Evolutionary conservation across 2,329 filamentous ascomycete genomes (phyloP).

Genomic region (Colletotrichum lupini): DNA sequence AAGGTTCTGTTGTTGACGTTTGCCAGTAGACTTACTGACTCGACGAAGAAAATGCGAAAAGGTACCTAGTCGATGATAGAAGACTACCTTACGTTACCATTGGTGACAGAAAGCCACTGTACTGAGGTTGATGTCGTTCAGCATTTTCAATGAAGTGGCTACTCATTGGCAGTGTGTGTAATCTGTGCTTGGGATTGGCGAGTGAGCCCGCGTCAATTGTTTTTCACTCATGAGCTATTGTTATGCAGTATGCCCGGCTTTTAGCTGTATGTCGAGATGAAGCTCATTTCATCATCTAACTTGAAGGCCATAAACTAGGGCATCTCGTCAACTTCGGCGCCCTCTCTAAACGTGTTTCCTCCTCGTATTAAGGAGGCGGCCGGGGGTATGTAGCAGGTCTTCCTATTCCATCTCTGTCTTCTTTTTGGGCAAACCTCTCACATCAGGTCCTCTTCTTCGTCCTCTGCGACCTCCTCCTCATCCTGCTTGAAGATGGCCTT

Average conservation of each 20-base stretch:
- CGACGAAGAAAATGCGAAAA: too few species aligned
- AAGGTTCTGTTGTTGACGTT: too few species aligned
- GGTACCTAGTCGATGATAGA: too few species aligned
- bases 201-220: background rate
- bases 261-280: background rate
- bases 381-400: background rate
- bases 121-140: too few species aligned
- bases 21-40: too few species aligned
- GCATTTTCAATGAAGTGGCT: too few species aligned
- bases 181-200: background rate
- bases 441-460: conserved; percentile 53
- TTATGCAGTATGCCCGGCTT: background rate
- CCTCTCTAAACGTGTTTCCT: background rate
- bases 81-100: too few species aligned
- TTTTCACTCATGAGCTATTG: background rate
- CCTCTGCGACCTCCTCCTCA: conserved; percentile 66
- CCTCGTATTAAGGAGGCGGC: background rate
- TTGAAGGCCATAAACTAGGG: background rate
- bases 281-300: background rate
- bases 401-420: background rate
- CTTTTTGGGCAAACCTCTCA: conserved; percentile 30
- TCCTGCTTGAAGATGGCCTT: conserved; percentile 84
- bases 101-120: too few species aligned
- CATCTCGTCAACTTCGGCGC: background rate
- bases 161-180: too few species aligned